Conservation (phyloP, 2,329 filamentous ascomycete species). For the Ophiostoma piceae region DNA sequence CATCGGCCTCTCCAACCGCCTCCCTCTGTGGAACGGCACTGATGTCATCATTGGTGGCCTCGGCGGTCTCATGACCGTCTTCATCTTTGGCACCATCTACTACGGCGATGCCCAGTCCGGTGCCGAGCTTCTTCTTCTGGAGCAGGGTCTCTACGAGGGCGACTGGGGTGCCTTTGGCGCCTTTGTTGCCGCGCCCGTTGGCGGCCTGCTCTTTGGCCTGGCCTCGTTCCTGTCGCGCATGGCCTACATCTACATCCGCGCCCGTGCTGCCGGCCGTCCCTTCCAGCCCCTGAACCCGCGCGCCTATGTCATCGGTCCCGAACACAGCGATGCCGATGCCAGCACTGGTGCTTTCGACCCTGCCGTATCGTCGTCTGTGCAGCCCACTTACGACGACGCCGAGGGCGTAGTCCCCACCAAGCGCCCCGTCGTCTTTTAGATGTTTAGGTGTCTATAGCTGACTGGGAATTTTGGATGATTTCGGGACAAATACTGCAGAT, state of each 20-base stretch:
- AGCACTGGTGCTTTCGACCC: constrained; percentile 7
- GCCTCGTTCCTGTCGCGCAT: constrained; percentile 58
- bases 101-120: constrained; percentile 62
- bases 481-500: neutral
- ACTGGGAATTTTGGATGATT: neutral
- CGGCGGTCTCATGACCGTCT: constrained; percentile 72
- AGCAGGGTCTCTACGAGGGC: constrained; percentile 66
- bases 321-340: constrained; percentile 13
- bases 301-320: constrained; percentile 15
- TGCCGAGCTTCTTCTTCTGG: constrained; percentile 63
- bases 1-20: constrained; percentile 61
- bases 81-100: constrained; percentile 75
- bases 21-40: constrained; percentile 72
- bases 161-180: constrained; percentile 82
- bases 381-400: neutral
- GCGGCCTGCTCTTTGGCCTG: constrained; percentile 66
- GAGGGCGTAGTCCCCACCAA: neutral
- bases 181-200: constrained; percentile 73
- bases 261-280: constrained; percentile 53
- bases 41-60: constrained; percentile 74
- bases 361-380: neutral
- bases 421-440: constrained; percentile 8
- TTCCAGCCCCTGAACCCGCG: constrained; percentile 61
- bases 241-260: constrained; percentile 50
- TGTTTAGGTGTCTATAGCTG: neutral